These are phyloP conservation scores for Rhynchospora tenuis DNA, from an alignment of 176 grass and related monocot genomes.

Conservation along the genomic window DNA sequence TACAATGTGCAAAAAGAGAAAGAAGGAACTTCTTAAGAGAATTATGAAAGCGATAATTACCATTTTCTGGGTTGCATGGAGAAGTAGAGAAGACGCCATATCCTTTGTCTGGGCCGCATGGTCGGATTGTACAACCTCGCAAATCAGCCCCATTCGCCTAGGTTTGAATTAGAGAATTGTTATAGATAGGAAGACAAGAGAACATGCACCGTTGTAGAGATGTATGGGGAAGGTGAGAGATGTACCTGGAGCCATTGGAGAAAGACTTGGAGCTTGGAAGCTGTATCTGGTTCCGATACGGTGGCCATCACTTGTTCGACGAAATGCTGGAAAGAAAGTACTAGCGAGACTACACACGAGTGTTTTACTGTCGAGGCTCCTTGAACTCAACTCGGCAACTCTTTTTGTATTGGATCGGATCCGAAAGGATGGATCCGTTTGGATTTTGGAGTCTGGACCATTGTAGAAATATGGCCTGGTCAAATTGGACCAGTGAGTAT, in stretches of 20 bases:
- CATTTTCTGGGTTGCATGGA: slow-evolving; percentile 14
- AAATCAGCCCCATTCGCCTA: slow-evolving; percentile 70
- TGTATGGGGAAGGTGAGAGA: background rate
- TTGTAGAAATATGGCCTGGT: too few species aligned
- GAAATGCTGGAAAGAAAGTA: slow-evolving; percentile 9
- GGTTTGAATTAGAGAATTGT: slow-evolving; percentile 1
- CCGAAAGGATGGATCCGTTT: too few species aligned
- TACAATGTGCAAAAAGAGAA: background rate
- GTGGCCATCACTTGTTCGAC: slow-evolving; percentile 34
- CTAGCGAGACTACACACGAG: background rate
- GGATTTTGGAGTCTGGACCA: too few species aligned
- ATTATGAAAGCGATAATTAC: slow-evolving; percentile 12
- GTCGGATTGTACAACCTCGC: slow-evolving; percentile 57
- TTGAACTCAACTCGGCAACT: background rate
- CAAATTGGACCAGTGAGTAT: too few species aligned
- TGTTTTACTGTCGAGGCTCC: too few species aligned
- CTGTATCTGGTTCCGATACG: slow-evolving; percentile 4
- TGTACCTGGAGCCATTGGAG: slow-evolving; percentile 82
- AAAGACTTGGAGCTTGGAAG: slow-evolving; percentile 61
- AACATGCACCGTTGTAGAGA: background rate
- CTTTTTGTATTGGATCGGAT: background rate
- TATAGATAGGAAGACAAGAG: background rate
- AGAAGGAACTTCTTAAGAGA: background rate
- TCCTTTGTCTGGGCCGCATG: slow-evolving; percentile 40
- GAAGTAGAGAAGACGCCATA: slow-evolving; percentile 60